Conservation (phyloP, 441 rosid species). For the Populus hybrid region DNA sequence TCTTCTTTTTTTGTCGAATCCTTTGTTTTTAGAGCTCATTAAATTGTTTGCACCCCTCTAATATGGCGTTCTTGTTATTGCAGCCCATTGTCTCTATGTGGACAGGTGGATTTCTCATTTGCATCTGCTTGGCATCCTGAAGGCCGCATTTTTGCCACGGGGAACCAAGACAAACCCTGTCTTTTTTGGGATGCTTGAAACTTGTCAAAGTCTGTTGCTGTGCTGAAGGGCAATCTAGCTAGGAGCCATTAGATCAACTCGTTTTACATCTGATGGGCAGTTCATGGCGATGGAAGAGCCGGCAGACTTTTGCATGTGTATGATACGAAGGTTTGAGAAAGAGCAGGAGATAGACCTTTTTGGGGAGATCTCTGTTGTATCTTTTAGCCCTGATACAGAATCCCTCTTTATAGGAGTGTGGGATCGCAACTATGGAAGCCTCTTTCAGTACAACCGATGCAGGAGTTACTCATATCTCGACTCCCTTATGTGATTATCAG, state of each 20-base stretch:
- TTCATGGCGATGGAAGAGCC: slow-evolving; percentile 58
- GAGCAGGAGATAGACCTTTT: slow-evolving; percentile 60
- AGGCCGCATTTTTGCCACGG: slow-evolving; percentile 52
- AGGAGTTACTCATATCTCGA: slow-evolving; percentile 39
- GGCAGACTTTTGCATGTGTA: slow-evolving; percentile 54
- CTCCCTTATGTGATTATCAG: slow-evolving; percentile 29
- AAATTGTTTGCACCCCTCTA: background rate
- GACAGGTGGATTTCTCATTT: slow-evolving; percentile 57
- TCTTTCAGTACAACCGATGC: slow-evolving; percentile 48
- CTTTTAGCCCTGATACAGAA: slow-evolving; percentile 59
- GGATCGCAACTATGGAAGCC: slow-evolving; percentile 64
- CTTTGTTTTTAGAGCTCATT: background rate
- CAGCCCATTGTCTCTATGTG: slow-evolving; percentile 37
- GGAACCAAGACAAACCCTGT: slow-evolving; percentile 62
- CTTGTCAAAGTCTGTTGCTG: slow-evolving; percentile 46
- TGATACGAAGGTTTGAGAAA: slow-evolving; percentile 44
- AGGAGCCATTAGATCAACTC: slow-evolving; percentile 20
- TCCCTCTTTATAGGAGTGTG: slow-evolving; percentile 52
- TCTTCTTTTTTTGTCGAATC: background rate
- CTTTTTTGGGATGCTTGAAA: slow-evolving; percentile 52
- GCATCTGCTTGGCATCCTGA: slow-evolving; percentile 67
- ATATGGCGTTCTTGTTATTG: slow-evolving; percentile 19
- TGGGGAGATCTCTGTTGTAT: slow-evolving; percentile 54
- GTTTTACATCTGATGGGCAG: background rate
- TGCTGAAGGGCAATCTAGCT: slow-evolving; percentile 54